Evolutionary conservation across 768 basidiomycete genomes (phyloP), one percentile per base, ranked within the genome.

Genomic region (Lactarius pseudohatsudake): DNA sequence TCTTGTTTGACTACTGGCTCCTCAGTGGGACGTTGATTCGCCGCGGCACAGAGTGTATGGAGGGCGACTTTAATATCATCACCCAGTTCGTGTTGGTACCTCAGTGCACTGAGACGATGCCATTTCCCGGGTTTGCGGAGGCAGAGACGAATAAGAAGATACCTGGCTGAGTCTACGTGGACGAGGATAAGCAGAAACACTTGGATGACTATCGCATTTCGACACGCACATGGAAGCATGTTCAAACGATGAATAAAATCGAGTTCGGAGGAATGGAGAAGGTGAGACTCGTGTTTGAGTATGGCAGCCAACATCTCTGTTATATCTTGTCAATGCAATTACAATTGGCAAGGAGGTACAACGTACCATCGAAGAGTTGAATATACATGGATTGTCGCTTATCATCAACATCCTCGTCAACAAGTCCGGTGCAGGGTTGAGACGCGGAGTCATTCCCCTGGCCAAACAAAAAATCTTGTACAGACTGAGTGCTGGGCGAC

Each of bases 81-180:
- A 62, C 81, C 80, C 75, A 88, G 65, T 72, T 82, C 80, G 8
- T 61, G 54, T 59, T 73, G 71, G 62, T 83, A 84, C 64, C 76
- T 80, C 26, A 89, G 75, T 2, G 76, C 68, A 47, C 75, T 75
- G 6, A 82, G 76, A 3, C 84, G 81, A 65, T 85, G 81, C 79
- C 86, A 87, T 69, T 81, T 79, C 64, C 79, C 81, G 34, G 78
- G 79, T 69, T 86, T 86, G 59, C 89, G 83, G 9, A 89, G 78
- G n/a, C 85, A 78, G 10, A 91, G 77, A 26, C 87, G 83, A 20
- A 85, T 80, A 67, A 89, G 80, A 18, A 91, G 82, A 74, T 88
- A 90, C 32, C 82, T 79, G 3, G 87, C 82, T 16, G 80, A 74
- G 70, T 85, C 86, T 88, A 62, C 9, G 38, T 26, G 36, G 38